These are phyloP conservation scores for Microsporum ferrugineum DNA, from an alignment of 2,329 filamentous ascomycete genomes.

Conservation along the genomic window DNA sequence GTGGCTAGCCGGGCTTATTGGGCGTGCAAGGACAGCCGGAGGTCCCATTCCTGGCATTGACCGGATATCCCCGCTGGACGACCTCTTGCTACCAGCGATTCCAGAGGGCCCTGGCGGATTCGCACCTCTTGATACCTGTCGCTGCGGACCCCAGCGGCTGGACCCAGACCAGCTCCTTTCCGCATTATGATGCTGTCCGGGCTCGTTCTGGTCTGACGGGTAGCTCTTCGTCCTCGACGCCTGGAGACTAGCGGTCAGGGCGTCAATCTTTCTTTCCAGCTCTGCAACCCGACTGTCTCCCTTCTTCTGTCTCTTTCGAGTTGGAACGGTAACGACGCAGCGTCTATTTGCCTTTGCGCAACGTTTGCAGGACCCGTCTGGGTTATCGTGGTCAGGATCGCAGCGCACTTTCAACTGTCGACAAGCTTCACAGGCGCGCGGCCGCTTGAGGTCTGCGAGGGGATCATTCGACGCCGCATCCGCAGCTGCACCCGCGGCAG, in stretches of 20 bases:
- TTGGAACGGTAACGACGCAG: constrained; percentile 66
- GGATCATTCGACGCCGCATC: constrained; percentile 13
- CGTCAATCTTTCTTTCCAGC: constrained; percentile 86
- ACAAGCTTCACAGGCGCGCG: constrained; percentile 64
- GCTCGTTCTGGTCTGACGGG: neutral
- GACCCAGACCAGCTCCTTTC: neutral
- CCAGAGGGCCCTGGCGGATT: constrained; percentile 2
- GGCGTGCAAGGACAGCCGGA: constrained; percentile 10
- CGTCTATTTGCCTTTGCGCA: constrained; percentile 69
- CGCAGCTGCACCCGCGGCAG: neutral
- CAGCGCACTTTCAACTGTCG: constrained; percentile 72
- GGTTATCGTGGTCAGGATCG: constrained; percentile 56
- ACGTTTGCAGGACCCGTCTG: constrained; percentile 56
- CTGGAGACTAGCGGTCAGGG: constrained; percentile 66
- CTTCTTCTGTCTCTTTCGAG: constrained; percentile 77
- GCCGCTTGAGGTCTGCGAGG: constrained; percentile 48
- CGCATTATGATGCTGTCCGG: neutral
- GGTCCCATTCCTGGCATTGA: neutral
- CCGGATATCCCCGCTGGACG: constrained; percentile 23
- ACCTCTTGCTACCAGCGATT: constrained; percentile 23
- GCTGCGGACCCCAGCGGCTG: neutral
- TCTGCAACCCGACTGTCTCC: constrained; percentile 81
- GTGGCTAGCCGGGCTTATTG: constrained; percentile 4
- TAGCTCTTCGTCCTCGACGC: constrained; percentile 32
- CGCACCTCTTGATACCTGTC: neutral